Conservation (phyloP, 2,329 filamentous ascomycete species). For the Diplocarpon rosae region DNA sequence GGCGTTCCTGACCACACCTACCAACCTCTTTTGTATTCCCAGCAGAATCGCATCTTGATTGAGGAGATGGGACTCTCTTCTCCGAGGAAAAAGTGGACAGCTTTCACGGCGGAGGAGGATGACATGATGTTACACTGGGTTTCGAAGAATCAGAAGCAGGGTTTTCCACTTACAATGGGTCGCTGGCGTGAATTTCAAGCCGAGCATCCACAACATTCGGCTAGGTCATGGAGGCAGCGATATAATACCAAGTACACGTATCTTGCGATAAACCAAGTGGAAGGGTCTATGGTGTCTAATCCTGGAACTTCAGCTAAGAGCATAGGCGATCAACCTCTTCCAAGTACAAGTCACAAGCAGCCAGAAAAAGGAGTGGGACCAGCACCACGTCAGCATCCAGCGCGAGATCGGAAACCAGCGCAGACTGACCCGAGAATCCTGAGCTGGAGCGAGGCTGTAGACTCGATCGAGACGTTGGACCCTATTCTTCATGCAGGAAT, state of each 20-base stretch:
- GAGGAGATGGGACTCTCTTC: no score
- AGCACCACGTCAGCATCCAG: slow-evolving; percentile 7
- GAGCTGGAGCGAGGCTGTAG: slow-evolving; percentile 25
- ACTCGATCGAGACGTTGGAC: slow-evolving; percentile 20
- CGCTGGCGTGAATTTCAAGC: slow-evolving; percentile 19
- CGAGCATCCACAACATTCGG: slow-evolving; percentile 17
- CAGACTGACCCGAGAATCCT: slow-evolving; percentile 21
- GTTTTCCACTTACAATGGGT: slow-evolving; percentile 5
- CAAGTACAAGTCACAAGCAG: not conserved
- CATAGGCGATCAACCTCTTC: not conserved
- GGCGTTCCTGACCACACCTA: not conserved
- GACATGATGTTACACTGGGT: slow-evolving; percentile 19
- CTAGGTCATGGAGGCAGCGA: slow-evolving; percentile 10
- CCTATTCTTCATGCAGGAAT: slow-evolving; percentile 22
- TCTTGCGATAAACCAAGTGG: slow-evolving; percentile 4
- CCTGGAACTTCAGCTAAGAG: slow-evolving; percentile 5
- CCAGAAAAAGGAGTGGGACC: not conserved
- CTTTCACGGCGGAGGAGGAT: slow-evolving; percentile 21
- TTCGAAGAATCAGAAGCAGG: slow-evolving; percentile 11
- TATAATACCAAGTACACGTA: slow-evolving; percentile 14
- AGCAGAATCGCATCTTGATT: no score
- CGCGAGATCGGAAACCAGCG: slow-evolving; percentile 17
- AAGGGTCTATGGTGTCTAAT: slow-evolving; percentile 7
- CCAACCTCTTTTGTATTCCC: not conserved
- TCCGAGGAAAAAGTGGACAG: slow-evolving; percentile 1